Evolutionary conservation across 306 rosid genomes (phyloP).

Genomic region (Glycine tomentella): DNA sequence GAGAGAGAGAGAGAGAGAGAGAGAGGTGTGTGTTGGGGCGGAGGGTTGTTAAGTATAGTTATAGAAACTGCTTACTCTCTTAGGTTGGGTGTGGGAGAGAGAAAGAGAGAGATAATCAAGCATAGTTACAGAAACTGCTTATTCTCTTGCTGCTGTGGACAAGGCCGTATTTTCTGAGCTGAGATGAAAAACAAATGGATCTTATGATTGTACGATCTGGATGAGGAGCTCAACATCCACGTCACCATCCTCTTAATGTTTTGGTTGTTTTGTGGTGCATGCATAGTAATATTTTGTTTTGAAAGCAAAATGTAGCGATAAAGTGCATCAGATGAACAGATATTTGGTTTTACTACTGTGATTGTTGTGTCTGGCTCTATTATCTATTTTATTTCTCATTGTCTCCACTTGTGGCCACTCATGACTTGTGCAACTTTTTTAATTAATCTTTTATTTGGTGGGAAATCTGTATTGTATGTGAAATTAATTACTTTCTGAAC

Average conservation of each 20-base stretch:
- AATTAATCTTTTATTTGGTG: neutral
- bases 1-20: no score
- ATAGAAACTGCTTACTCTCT: no score
- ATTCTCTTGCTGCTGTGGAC: neutral
- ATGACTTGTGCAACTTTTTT: neutral
- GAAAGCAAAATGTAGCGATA: neutral
- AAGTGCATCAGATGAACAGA: neutral
- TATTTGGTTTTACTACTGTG: neutral
- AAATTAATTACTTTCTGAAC: neutral
- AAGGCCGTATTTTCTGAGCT: slow-evolving; percentile 3
- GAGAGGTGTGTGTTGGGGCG: no score
- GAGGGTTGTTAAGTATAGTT: no score
- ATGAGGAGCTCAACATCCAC: slow-evolving; percentile 8
- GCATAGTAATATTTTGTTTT: neutral
- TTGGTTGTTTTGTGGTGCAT: neutral
- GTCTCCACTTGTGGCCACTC: neutral
- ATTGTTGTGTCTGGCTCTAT: neutral
- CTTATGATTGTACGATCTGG: slow-evolving; percentile 9
- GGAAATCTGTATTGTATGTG: neutral
- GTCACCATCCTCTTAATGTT: neutral
- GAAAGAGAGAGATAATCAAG: neutral
- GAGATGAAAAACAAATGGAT: neutral
- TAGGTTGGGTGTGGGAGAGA: no score
- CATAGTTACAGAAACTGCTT: slow-evolving; percentile 1
- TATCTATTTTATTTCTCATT: neutral